Conservation (phyloP, 1,284 basidiomycete genomes). For the Ustilago vetiveriae region DNA sequence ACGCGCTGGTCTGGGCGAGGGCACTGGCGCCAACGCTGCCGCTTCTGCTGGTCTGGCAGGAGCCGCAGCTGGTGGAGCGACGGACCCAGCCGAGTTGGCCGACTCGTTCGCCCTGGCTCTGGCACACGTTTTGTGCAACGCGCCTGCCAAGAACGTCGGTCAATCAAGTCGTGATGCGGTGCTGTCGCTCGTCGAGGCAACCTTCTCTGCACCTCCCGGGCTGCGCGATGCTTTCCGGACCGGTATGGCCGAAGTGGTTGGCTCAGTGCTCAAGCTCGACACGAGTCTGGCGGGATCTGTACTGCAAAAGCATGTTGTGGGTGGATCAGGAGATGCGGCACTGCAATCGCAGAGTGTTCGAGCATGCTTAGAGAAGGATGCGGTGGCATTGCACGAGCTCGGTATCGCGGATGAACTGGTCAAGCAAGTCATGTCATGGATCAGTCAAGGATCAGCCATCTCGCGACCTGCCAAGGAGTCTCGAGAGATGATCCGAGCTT, state of each 20-base stretch:
- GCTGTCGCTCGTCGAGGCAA: slow-evolving; percentile 79
- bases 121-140: slow-evolving; percentile 79
- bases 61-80: slow-evolving; percentile 19
- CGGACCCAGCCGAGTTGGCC: slow-evolving; percentile 62
- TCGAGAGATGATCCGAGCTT: slow-evolving; percentile 30
- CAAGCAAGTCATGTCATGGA: slow-evolving; percentile 46
- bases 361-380: slow-evolving; percentile 34
- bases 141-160: slow-evolving; percentile 77
- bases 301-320: slow-evolving; percentile 30
- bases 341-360: slow-evolving; percentile 40
- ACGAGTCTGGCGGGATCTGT: slow-evolving; percentile 13
- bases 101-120: slow-evolving; percentile 81
- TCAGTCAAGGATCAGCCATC: slow-evolving; percentile 43
- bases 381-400: slow-evolving; percentile 31
- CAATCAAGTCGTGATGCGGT: slow-evolving; percentile 78
- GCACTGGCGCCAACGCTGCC: slow-evolving; percentile 2
- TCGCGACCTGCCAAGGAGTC: slow-evolving; percentile 45
- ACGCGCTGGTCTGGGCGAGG: slow-evolving; percentile 71
- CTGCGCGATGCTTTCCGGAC: slow-evolving; percentile 73
- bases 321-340: slow-evolving; percentile 26
- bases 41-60: slow-evolving; percentile 25
- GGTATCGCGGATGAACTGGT: slow-evolving; percentile 35
- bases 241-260: slow-evolving; percentile 75
- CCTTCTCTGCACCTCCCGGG: slow-evolving; percentile 71
- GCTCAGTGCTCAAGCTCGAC: slow-evolving; percentile 74